A percentile compares a stretch with the other conserved stretches of the same genome.
Evolutionary conservation across 257 asterid species (phyloP).

Genomic region (Solanum chilense): DNA sequence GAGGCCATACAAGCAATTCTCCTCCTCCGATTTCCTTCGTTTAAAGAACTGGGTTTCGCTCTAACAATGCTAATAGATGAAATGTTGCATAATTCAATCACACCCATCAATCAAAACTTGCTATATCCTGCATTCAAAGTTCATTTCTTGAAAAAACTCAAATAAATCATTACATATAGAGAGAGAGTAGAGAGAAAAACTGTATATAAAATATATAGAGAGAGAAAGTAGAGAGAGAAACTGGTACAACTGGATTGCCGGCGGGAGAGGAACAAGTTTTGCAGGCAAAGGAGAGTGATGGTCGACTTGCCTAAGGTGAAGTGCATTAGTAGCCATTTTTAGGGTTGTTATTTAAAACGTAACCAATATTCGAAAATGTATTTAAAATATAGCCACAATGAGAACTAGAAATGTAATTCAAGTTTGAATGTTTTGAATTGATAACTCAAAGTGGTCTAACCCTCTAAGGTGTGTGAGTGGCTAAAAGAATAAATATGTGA

Average conservation of each 20-base stretch:
- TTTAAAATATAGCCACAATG: too few relatives aligned
- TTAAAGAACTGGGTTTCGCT: conserved; percentile 14
- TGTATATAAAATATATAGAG: not conserved
- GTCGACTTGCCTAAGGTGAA: not conserved
- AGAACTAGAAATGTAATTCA: too few relatives aligned
- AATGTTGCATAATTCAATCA: conserved; percentile 42
- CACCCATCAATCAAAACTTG: conserved; percentile 40
- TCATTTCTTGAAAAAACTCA: not conserved
- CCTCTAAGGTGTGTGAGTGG: too few relatives aligned
- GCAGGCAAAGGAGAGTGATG: not conserved
- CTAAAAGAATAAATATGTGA: too few relatives aligned
- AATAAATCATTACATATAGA: not conserved
- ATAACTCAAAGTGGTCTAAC: too few relatives aligned
- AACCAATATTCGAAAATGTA: not conserved
- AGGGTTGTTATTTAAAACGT: not conserved
- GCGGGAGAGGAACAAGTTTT: not conserved
- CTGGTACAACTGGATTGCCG: not conserved
- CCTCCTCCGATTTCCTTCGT: conserved; percentile 17
- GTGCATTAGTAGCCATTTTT: not conserved
- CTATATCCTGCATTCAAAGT: not conserved
- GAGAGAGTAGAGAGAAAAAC: not conserved
- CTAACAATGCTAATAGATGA: conserved; percentile 38
- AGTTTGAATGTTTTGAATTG: too few relatives aligned
- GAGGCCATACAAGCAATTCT: conserved; percentile 33
- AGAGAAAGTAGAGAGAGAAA: not conserved